Percentiles rank a stretch among this genome's conserved stretches.
Evolutionary conservation across 2,329 filamentous ascomycete species (phyloP).

Genomic region (Acephala macrosclerotiorum): DNA sequence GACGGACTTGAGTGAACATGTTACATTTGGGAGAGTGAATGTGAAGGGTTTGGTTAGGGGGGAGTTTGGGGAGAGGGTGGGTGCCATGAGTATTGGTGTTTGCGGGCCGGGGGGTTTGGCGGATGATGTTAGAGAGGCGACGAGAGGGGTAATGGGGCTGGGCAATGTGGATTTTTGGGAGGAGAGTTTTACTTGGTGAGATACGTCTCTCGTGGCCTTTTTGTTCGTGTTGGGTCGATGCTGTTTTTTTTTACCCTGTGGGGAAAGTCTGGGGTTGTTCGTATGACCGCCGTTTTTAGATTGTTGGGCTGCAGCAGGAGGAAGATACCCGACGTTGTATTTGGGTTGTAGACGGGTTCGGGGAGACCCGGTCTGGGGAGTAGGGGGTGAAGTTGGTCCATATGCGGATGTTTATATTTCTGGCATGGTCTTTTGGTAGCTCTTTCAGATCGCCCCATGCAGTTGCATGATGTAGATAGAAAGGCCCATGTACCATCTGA

Average conservation of each 20-base stretch:
- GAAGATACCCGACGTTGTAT: constrained; percentile 2
- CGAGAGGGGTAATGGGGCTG: constrained; percentile 23
- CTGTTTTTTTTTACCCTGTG: not conserved
- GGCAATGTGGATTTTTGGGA: constrained; percentile 32
- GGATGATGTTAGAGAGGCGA: constrained; percentile 28
- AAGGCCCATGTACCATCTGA: not conserved
- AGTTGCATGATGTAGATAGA: not conserved
- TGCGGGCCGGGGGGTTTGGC: constrained; percentile 32
- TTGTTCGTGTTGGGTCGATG: not conserved
- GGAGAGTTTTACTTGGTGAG: constrained; percentile 27
- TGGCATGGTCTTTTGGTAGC: not conserved
- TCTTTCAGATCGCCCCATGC: not conserved
- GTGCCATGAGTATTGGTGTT: constrained; percentile 30
- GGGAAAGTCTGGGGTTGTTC: not conserved
- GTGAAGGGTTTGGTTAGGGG: constrained; percentile 16
- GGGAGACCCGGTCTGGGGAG: not conserved
- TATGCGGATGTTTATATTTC: not conserved
- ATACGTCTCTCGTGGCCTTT: not conserved
- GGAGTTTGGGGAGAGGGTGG: constrained; percentile 26
- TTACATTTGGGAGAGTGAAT: constrained; percentile 18
- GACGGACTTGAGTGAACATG: not conserved
- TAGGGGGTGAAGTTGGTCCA: not conserved
- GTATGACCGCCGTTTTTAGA: not conserved
- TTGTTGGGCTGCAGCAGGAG: not conserved
- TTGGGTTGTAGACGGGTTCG: not conserved